phyloP scores from a whole-genome alignment of 495 filamentous ascomycete species.

The Neurospora sp. region DNA sequence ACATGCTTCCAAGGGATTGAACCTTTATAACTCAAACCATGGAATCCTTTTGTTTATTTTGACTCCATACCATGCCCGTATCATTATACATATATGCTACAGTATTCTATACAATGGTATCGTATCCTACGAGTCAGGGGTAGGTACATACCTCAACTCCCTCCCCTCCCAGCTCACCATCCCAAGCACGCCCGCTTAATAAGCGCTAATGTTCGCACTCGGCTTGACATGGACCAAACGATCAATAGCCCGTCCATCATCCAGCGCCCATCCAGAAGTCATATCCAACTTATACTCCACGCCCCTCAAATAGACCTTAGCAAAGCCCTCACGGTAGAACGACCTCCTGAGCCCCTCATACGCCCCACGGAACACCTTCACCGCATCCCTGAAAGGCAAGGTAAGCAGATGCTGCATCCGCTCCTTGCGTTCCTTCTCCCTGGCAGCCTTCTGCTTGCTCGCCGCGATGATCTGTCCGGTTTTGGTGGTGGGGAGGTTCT shows the following conservation, averaged over 20 bases:
- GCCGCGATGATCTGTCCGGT: background rate
- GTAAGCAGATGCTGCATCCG: constrained; percentile 39
- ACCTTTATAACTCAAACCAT: background rate
- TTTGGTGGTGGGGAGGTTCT: constrained; percentile 8
- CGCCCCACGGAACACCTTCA: constrained; percentile 16
- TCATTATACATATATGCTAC: background rate
- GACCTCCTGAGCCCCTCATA: constrained; percentile 27
- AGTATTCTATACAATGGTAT: background rate
- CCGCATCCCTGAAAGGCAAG: constrained; percentile 36
- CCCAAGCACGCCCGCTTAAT: constrained; percentile 45
- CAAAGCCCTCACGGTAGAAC: constrained; percentile 38
- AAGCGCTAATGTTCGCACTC: constrained; percentile 24
- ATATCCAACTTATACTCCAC: constrained; percentile 40
- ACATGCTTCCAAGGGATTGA: background rate
- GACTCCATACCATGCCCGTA: background rate
- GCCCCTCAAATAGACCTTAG: constrained; percentile 24
- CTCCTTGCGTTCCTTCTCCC: constrained; percentile 28
- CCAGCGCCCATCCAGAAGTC: constrained; percentile 38
- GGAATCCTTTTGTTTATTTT: background rate
- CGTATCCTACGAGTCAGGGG: background rate
- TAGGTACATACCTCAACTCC: background rate
- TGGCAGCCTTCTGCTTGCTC: constrained; percentile 16
- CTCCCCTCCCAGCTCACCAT: constrained; percentile 42
- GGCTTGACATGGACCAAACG: constrained; percentile 29
- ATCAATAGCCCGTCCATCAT: constrained; percentile 41